Conservation (phyloP, 2,329 filamentous ascomycete genomes). For the Verticillium tricorpus region DNA sequence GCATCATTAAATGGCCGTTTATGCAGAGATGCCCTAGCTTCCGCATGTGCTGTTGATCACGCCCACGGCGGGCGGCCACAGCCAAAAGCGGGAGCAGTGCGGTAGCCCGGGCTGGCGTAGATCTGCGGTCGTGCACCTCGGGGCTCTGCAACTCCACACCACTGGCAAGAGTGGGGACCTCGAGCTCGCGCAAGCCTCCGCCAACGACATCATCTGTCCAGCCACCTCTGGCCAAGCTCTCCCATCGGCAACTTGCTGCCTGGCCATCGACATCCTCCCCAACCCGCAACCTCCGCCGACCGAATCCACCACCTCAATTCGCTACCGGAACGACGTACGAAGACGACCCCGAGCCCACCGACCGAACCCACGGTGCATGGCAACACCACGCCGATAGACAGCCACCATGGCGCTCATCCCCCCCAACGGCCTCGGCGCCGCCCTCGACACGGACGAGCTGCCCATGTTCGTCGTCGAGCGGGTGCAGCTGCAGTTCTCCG, state of each 20-base stretch:
- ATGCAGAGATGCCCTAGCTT: background rate
- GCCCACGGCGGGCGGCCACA: background rate
- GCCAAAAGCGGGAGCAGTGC: background rate
- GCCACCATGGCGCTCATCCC: slow-evolving; percentile 63
- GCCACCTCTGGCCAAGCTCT: slow-evolving; percentile 5
- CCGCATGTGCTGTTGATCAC: background rate
- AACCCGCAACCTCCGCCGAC: slow-evolving; percentile 2
- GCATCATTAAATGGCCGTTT: background rate
- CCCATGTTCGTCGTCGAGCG: slow-evolving; percentile 94
- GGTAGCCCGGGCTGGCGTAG: background rate
- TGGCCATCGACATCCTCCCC: slow-evolving; percentile 6
- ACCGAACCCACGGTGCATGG: slow-evolving; percentile 5
- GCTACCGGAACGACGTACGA: slow-evolving; percentile 2
- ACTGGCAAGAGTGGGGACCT: background rate
- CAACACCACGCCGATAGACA: background rate
- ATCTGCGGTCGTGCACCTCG: background rate
- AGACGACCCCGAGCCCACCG: background rate
- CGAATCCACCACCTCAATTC: slow-evolving; percentile 1
- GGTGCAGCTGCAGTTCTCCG: slow-evolving; percentile 89
- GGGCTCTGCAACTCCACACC: background rate
- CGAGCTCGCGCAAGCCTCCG: slow-evolving; percentile 1
- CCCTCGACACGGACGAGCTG: slow-evolving; percentile 44
- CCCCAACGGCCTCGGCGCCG: slow-evolving; percentile 69
- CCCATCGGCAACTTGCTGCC: background rate
- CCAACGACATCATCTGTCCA: slow-evolving; percentile 12